phyloP scores from a whole-genome alignment of 1,284 basidiomycete species.

The Trichosporon ovoides region DNA sequence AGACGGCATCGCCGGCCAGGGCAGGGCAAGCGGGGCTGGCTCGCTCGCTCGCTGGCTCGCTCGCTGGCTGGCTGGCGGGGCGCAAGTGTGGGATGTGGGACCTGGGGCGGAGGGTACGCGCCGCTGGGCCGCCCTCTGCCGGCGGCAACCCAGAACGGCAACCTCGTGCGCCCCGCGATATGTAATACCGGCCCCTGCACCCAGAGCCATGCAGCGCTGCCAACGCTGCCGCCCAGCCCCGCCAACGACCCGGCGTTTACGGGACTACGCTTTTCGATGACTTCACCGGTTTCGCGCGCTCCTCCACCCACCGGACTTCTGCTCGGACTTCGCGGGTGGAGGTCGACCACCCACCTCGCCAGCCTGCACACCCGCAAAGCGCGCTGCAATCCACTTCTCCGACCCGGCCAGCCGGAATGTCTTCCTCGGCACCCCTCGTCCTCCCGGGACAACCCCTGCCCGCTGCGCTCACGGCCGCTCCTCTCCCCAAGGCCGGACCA shows the following conservation, averaged over 20 bases:
- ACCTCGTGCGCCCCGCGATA: conserved; percentile 3
- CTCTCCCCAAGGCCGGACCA: conserved; percentile 57
- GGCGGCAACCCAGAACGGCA: conserved; percentile 6
- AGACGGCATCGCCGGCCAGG: too few relatives aligned
- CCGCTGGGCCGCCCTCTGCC: neutral
- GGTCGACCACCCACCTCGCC: neutral
- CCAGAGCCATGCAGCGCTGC: too few relatives aligned
- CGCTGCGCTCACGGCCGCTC: conserved; percentile 55
- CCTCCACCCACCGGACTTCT: neutral
- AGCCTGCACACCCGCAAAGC: too few relatives aligned
- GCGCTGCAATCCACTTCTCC: neutral
- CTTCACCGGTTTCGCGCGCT: neutral
- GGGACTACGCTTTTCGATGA: neutral
- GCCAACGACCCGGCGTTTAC: conserved; percentile 7
- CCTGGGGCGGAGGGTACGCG: neutral
- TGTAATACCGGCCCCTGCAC: neutral
- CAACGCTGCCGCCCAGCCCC: neutral
- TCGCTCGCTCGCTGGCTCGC: too few relatives aligned
- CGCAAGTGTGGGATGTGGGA: too few relatives aligned
- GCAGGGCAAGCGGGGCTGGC: too few relatives aligned
- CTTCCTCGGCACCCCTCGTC: conserved; percentile 44
- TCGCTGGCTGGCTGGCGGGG: too few relatives aligned
- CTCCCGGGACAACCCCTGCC: conserved; percentile 78
- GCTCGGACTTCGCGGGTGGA: neutral
- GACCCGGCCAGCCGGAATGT: conserved; percentile 3